Evolutionary conservation across 768 basidiomycete species (phyloP).

Genomic region (Nidula microcarpa): DNA sequence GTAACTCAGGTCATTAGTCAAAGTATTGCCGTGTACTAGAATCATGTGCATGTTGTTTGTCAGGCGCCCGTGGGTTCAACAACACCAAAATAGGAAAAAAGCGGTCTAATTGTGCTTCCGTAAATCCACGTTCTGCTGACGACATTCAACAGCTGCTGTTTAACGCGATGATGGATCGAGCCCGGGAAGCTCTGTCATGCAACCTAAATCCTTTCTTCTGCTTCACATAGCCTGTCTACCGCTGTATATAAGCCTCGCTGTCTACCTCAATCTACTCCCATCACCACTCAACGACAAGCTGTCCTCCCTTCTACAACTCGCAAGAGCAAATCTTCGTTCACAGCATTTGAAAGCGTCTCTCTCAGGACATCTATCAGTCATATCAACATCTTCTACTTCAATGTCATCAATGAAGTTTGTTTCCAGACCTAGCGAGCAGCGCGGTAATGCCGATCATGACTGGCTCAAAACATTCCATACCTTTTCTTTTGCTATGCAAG

Average conservation of each 20-base stretch:
- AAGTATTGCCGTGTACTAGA: too few species aligned
- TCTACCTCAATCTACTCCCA: conserved; percentile 29
- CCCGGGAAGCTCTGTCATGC: conserved; percentile 25
- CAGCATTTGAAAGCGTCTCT: conserved; percentile 13
- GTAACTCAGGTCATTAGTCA: too few species aligned
- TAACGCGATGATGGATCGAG: too few species aligned
- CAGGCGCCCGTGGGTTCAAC: too few species aligned
- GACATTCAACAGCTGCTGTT: too few species aligned
- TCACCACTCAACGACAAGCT: conserved; percentile 24
- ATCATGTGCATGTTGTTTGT: too few species aligned
- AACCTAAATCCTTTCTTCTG: conserved; percentile 22
- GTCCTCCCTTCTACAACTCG: conserved; percentile 34
- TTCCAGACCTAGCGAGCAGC: conserved; percentile 55
- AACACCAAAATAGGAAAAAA: too few species aligned
- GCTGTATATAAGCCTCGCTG: conserved; percentile 36
- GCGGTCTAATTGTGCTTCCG: too few species aligned
- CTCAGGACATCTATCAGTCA: conserved; percentile 4
- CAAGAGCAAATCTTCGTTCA: conserved; percentile 27
- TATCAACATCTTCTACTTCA: conserved; percentile 2
- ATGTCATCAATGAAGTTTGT: conserved; percentile 35
- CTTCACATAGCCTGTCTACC: conserved; percentile 35
- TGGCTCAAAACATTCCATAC: conserved; percentile 90
- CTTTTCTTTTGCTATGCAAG: conserved; percentile 71
- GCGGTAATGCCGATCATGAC: conserved; percentile 75
- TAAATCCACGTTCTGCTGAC: too few species aligned